A percentile compares a stretch with the other conserved stretches of the same genome.
Conservation (phyloP, 108 stramenopile genomes). For the Asterionellopsis glacialis region DNA sequence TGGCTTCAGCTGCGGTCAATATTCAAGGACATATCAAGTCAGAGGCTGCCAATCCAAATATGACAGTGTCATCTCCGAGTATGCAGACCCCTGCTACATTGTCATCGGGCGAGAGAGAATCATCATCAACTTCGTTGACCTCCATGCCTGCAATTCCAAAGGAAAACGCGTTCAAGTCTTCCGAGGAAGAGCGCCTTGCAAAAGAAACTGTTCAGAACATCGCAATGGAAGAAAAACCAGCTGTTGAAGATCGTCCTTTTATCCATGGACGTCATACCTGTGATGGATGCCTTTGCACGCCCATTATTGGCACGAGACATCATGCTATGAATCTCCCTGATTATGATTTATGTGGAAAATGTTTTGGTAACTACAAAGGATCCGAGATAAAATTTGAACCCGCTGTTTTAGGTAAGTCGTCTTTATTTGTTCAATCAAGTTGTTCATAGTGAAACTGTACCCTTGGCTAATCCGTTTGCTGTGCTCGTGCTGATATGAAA, state of each 20-base stretch:
- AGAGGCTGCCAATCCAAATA: background rate
- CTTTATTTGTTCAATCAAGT: background rate
- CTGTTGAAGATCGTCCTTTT: conserved; percentile 34
- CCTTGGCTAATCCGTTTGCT: conserved; percentile 4
- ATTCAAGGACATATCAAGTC: conserved; percentile 11
- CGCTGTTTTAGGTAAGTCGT: conserved; percentile 48
- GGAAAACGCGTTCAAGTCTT: background rate
- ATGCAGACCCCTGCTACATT: background rate
- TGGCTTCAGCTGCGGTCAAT: conserved; percentile 23
- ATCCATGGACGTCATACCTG: conserved; percentile 88
- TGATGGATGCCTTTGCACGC: conserved; percentile 73
- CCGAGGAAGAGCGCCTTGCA: background rate
- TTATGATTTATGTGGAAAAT: conserved; percentile 76
- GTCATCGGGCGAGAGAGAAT: conserved; percentile 1
- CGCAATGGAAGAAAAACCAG: background rate
- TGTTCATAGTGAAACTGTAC: background rate
- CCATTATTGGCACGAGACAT: conserved; percentile 79
- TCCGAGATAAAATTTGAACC: conserved; percentile 61
- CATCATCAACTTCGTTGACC: background rate
- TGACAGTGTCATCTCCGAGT: conserved; percentile 1
- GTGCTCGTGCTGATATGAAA: background rate
- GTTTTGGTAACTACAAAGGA: conserved; percentile 65
- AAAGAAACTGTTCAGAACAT: background rate
- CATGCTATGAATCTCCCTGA: conserved; percentile 75
- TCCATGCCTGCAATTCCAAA: conserved; percentile 1